Evolutionary conservation across 371 early-diverging fungal species (phyloP), one percentile per base, ranked within the genome.

Genomic region (Rhizomucor miehei): DNA sequence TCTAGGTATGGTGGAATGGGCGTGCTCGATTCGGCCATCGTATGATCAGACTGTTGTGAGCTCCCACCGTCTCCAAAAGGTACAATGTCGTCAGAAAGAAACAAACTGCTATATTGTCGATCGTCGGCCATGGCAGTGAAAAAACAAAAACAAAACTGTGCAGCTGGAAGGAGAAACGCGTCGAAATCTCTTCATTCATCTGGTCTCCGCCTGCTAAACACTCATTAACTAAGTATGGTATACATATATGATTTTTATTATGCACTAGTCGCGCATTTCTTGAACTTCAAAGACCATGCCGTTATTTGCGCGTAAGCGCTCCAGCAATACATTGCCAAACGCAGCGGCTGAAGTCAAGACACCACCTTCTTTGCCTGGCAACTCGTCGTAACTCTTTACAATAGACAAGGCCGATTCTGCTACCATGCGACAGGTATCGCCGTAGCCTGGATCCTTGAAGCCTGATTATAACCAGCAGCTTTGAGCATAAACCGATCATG

Each of bases 401-500:
- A 87, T 59, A 41, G 82, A 81, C 38, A 87, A 53, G 0, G 86
- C 86, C 19, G 83, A 69, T 59, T 88, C 87, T 16, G 69, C 75
- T 35, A 87, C 53, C 66, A 86, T 85, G 24, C 75, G 70, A 51
- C 81, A 81, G 0, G 86, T 87, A 63, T 88, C 90, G 39, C 79
- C 73, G 61, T 92, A 91, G 4, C 91, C 91, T 5, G 91, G 89
- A 51, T 92, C 91, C 23, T 76, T 74, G 38, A 65, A 69, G 0
- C 73, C 67, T 68, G 39, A 11, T 16, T 1, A 41, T 4, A 8
- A 29, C 29, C 8, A 25, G 19, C 9, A 19, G 45, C 25, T 12
- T 43, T 0, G 21, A 21, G 43, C n/a, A n/a, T n/a, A n/a, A n/a
- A n/a, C n/a, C 43, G 12, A 8, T 8, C 21, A 13, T 13, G 43